Percentiles rank a stretch among this genome's conserved stretches.
phyloP scores from a whole-genome alignment of 2,329 filamentous ascomycete species.

The Trichoderma asperellum region DNA sequence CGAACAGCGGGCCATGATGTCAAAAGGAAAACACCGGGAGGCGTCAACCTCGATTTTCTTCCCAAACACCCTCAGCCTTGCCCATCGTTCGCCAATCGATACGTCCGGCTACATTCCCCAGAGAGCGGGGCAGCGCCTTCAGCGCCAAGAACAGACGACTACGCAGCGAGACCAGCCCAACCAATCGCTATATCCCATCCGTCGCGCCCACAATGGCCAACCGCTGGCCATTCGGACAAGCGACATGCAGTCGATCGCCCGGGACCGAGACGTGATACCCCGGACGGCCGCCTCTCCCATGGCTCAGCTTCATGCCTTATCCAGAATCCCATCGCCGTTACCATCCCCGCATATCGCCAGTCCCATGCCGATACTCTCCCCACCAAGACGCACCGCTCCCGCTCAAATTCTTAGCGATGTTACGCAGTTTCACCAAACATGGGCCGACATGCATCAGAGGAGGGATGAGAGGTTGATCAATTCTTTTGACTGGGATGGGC shows the following conservation, averaged over 20 bases:
- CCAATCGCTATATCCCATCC: neutral
- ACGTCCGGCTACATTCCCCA: neutral
- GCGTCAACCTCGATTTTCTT: neutral
- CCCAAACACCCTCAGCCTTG: neutral
- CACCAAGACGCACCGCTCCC: neutral
- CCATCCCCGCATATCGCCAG: neutral
- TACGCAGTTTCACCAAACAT: neutral
- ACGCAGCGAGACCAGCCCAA: neutral
- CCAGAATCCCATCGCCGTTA: neutral
- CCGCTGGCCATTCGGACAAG: neutral
- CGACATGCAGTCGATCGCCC: neutral
- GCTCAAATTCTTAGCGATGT: neutral
- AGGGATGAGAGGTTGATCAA: neutral
- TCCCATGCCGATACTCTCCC: neutral
- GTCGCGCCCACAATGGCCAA: neutral
- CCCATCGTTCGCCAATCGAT: neutral
- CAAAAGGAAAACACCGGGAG: neutral
- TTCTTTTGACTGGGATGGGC: neutral
- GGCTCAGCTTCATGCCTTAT: neutral
- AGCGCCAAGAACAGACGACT: neutral
- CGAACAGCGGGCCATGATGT: neutral
- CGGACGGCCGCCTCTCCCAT: neutral
- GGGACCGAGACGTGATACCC: neutral
- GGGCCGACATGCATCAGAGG: neutral
- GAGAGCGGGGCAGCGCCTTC: neutral